Base-by-base conservation (phyloP, 2,329 filamentous ascomycete genomes). In the Trichoderma brevicompactum region DNA sequence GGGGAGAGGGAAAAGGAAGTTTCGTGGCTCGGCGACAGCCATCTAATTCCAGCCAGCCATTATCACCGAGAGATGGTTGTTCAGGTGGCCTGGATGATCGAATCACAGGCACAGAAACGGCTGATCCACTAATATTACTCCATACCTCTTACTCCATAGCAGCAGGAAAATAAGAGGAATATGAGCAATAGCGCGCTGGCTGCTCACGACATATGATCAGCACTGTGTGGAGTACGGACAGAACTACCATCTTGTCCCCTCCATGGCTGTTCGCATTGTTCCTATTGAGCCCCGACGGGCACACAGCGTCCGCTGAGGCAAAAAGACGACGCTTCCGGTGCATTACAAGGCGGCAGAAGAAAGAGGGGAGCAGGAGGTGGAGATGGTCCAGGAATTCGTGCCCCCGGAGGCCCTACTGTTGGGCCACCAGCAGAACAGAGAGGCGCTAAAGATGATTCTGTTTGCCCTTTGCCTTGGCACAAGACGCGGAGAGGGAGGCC, bases 401-500 rank as follows among this genome's bases (percentile, higher is more conserved):
- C 23, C 43, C 19, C 12, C n/a, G 32, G 15, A 12, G 46, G 23
- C 46, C 58, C 36, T 52, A 36, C 48, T 41, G 48, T 44, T 62
- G 23, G 59, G 34, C 32, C 49, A 36, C 32, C 23, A 10, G n/a
- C 41, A 48, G 23, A n/a, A 40, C 23, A 49, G 7, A 40, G 43
- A 32, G 56, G 28, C 49, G 59, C 59, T 54, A 54, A 53, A 44
- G 59, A 54, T 38, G 23, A 19, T 36, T 53, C 28, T 53, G 48
- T 63, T 63, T 61, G 58, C 58, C 38, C 19, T 63, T 54, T 63
- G 59, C 36, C 40, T 53, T 63, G 40, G 59, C 49, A 49, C 59
- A 54, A 54, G 49, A 38, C 49, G 59, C 49, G 36, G 52, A 40
- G 50, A 38, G 36, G 36, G 59, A 46, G 59, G 40, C 36, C 49